These are phyloP conservation scores for Agrocybe chaxingu DNA, from an alignment of 768 basidiomycete species.

Conservation along the genomic window DNA sequence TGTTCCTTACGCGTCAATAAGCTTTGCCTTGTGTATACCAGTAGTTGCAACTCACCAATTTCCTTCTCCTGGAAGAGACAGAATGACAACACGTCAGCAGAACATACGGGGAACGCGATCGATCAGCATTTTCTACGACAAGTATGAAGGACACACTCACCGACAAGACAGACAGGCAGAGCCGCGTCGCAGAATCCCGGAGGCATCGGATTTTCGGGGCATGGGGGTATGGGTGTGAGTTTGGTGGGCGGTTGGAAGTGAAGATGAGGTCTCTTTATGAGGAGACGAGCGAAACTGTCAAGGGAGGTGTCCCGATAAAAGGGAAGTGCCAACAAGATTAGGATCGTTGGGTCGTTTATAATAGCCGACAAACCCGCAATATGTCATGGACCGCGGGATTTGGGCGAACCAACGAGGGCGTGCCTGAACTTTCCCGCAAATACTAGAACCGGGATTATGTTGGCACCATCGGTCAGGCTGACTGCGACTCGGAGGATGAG, in stretches of 20 bases:
- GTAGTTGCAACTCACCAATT: conserved; percentile 32
- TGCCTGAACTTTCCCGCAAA: conserved; percentile 13
- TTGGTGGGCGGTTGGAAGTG: neutral
- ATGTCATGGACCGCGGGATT: neutral
- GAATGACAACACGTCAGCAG: conserved; percentile 1
- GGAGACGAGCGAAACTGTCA: neutral
- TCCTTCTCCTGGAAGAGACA: conserved; percentile 32
- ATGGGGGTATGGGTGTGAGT: conserved; percentile 6
- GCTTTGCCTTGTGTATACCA: neutral
- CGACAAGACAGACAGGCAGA: conserved; percentile 43
- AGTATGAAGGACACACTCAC: conserved; percentile 22
- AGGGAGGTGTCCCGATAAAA: neutral
- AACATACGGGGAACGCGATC: neutral
- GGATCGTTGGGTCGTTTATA: conserved; percentile 4
- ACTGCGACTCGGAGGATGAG: neutral
- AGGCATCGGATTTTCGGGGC: conserved; percentile 20
- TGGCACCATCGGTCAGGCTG: conserved; percentile 1
- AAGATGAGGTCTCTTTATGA: neutral
- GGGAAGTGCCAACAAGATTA: conserved; percentile 4
- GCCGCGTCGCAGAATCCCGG: conserved; percentile 33
- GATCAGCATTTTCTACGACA: too few species aligned
- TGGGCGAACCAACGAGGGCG: neutral
- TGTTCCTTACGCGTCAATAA: neutral
- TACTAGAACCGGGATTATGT: conserved; percentile 12
- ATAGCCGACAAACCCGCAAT: conserved; percentile 13